phyloP scores from a whole-genome alignment of 2,329 filamentous ascomycete genomes.

The Penicillium digitatum region DNA sequence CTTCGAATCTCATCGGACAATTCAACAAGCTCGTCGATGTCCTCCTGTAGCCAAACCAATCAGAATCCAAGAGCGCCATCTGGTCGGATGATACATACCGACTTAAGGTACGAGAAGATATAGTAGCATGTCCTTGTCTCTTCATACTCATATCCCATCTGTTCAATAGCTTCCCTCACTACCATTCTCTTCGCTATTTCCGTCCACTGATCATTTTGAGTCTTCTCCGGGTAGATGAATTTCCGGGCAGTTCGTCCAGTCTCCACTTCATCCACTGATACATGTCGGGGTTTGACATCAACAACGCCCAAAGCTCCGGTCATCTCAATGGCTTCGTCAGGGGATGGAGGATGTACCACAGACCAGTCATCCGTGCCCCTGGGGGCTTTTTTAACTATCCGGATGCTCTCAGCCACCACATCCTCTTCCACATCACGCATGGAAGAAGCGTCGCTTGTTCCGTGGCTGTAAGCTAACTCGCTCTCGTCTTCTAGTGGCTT shows the following conservation, averaged over 20 bases:
- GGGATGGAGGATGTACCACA: constrained; percentile 69
- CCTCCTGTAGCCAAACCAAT: constrained; percentile 58
- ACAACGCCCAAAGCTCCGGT: constrained; percentile 18
- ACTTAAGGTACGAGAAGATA: constrained; percentile 82
- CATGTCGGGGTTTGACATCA: constrained; percentile 19
- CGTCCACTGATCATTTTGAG: constrained; percentile 74
- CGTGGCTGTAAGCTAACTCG: neutral
- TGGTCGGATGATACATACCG: constrained; percentile 58
- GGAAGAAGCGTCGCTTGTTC: neutral
- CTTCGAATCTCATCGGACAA: constrained; percentile 77
- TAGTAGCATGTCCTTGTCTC: constrained; percentile 89
- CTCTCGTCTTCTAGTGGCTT: constrained; percentile 4
- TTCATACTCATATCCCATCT: constrained; percentile 80
- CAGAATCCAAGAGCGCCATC: neutral
- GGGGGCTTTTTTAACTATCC: constrained; percentile 33
- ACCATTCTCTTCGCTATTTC: constrained; percentile 95
- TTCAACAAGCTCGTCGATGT: constrained; percentile 78
- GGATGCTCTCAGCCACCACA: neutral
- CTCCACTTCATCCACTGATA: constrained; percentile 57
- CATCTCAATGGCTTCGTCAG: constrained; percentile 18
- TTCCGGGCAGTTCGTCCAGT: constrained; percentile 46
- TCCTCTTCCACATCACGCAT: constrained; percentile 7
- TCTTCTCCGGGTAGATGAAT: constrained; percentile 36
- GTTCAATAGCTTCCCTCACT: constrained; percentile 77
- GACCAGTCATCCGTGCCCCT: constrained; percentile 74